phyloP scores from a whole-genome alignment of 2,329 filamentous ascomycete species.

The Exutisphaerella laricina region DNA sequence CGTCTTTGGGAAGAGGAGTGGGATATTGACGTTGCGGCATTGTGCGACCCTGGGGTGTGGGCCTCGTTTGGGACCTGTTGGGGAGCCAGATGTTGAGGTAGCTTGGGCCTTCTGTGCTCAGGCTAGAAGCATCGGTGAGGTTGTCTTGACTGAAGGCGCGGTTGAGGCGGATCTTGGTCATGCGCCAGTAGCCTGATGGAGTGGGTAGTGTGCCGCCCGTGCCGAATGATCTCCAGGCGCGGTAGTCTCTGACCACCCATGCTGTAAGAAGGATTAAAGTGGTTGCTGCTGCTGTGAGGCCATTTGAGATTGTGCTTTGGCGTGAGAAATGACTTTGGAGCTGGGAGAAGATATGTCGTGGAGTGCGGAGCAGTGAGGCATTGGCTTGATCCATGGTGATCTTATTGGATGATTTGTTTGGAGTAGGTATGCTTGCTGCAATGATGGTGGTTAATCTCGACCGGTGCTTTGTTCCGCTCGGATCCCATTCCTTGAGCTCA shows the following conservation, averaged over 20 bases:
- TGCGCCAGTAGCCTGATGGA: constrained; percentile 12
- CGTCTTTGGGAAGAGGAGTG: constrained; percentile 4
- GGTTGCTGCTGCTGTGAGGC: neutral
- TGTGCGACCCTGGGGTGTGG: constrained; percentile 11
- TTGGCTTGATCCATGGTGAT: neutral
- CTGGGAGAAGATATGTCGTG: neutral
- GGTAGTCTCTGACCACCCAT: constrained; percentile 15
- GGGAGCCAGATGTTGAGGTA: constrained; percentile 10
- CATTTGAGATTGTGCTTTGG: constrained; percentile 1
- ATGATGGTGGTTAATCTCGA: neutral
- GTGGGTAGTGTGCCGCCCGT: constrained; percentile 17
- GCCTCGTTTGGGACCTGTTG: constrained; percentile 4
- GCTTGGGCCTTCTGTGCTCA: constrained; percentile 5
- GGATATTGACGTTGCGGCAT: constrained; percentile 17
- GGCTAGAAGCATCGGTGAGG: constrained; percentile 9
- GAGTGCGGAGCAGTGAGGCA: constrained; percentile 3
- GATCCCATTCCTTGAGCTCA: neutral
- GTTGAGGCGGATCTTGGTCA: constrained; percentile 15
- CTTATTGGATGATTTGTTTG: neutral
- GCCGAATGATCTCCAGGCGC: constrained; percentile 14
- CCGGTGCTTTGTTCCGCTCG: neutral
- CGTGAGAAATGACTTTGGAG: neutral
- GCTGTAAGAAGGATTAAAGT: neutral
- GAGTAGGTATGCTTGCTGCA: neutral
- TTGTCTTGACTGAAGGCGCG: constrained; percentile 12